Evolutionary conservation across 768 basidiomycete species (phyloP), one percentile per base, ranked within the genome.

Genomic region (Hericium rajendrae): DNA sequence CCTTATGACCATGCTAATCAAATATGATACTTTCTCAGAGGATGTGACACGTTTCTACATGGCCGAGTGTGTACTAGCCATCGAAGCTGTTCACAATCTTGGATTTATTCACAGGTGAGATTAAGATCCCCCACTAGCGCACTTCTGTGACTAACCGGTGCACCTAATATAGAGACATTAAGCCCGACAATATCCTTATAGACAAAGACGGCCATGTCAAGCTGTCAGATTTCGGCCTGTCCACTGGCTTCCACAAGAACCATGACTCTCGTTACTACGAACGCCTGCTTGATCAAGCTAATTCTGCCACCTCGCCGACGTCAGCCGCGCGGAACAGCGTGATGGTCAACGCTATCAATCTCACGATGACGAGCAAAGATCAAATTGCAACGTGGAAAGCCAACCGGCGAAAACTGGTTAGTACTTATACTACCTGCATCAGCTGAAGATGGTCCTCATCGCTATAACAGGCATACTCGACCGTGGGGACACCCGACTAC

Each of bases 1-100:
- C 69, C 77, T 98, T 60, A 97, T 99, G 97, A 97, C 94, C 4
- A 98, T 98, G 95, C 78, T 97, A 57, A 97, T 98, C 78, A 97
- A 98, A 73, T 97, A 98, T 72, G 97, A 97, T 69, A 97, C 94
- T 0, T 98, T 98, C 73, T 91, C 91, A 0, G 95, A 98, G 72
- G 97, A 98, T 65, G 95, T 98, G 13, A 93, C 93, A 56, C 82
- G 95, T 54, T 98, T 98, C 71, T 98, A 99, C 72, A 92, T 99
- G 67, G 97, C 97, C n/a, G 88, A 99, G 73, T 97, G 94, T 72
- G 88, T 95, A 52, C 78, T 98, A 16, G 97, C 97, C 8, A 97
- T 99, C 60, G 95, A 98, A 68, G 92, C 95, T 2, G 94, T 99
- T 3, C 95, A 99, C 72, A 85, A 90, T 63, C 82, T 98, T 28